A percentile compares a stretch with the other conserved stretches of the same genome.
These are phyloP conservation scores for Saccharomyces hybrid DNA, from an alignment of 1,139 yeast species.

Conservation along the genomic window DNA sequence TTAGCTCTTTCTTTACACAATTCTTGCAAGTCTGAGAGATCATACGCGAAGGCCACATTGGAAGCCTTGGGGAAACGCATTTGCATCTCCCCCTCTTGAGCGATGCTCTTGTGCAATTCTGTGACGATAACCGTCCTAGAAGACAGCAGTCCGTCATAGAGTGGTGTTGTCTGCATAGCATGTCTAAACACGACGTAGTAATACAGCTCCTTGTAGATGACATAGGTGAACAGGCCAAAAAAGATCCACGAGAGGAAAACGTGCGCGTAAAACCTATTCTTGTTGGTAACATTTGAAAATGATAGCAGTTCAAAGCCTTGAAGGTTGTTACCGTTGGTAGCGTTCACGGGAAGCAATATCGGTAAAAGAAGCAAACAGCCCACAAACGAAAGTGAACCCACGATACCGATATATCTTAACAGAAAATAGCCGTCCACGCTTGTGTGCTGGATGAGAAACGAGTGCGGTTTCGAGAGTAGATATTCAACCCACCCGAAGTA, in stretches of 20 bases:
- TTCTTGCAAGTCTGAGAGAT: constrained; percentile 45
- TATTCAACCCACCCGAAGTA: constrained; percentile 49
- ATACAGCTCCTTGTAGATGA: constrained; percentile 63
- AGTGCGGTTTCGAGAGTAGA: constrained; percentile 49
- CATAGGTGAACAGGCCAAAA: constrained; percentile 51
- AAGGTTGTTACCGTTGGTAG: constrained; percentile 60
- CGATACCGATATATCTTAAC: constrained; percentile 63
- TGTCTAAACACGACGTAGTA: constrained; percentile 63
- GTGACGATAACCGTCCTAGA: constrained; percentile 63
- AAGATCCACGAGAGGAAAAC: constrained; percentile 63
- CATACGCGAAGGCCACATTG: constrained; percentile 57
- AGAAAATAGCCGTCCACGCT: constrained; percentile 89
- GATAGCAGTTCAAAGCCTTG: constrained; percentile 54
- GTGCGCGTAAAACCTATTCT: constrained; percentile 62
- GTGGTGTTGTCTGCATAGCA: constrained; percentile 61
- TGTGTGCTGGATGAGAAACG: constrained; percentile 66
- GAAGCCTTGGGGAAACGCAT: constrained; percentile 54
- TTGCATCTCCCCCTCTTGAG: constrained; percentile 47
- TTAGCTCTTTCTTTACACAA: constrained; percentile 50
- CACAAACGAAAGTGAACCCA: constrained; percentile 48
- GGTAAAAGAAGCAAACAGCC: constrained; percentile 70
- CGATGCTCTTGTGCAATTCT: constrained; percentile 46
- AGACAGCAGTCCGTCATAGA: constrained; percentile 57
- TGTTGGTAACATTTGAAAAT: constrained; percentile 54
- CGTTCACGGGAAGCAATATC: constrained; percentile 78